Evolutionary conservation across 768 basidiomycete genomes (phyloP).

Genomic region (Termitomyces sp.): DNA sequence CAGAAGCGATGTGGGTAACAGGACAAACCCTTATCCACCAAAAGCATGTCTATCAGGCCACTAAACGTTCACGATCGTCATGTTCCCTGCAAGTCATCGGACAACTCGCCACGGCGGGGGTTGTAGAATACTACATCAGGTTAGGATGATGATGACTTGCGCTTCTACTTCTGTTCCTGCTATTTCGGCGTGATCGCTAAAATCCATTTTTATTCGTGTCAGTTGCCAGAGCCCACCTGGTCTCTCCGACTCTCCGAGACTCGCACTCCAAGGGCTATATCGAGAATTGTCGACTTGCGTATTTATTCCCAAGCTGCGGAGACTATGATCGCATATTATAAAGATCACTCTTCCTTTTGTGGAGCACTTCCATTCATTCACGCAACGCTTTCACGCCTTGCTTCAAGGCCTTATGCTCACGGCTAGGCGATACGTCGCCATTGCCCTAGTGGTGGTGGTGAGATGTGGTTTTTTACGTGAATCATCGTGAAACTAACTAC

Average conservation of each 20-base stretch:
- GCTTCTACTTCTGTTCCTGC: background rate
- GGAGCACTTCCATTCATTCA: background rate
- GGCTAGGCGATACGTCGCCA: constrained; percentile 53
- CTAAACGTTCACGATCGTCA: too few relatives aligned
- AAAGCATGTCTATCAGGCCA: too few relatives aligned
- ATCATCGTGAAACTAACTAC: background rate
- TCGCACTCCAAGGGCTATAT: constrained; percentile 17
- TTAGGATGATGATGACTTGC: background rate
- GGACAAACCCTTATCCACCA: too few relatives aligned
- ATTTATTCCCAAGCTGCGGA: constrained; percentile 14
- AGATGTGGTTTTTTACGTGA: constrained; percentile 15
- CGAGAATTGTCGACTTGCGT: constrained; percentile 6
- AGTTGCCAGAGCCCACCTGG: constrained; percentile 2
- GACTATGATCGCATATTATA: constrained; percentile 13
- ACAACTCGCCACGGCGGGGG: too few relatives aligned
- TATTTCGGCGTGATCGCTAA: constrained; percentile 6
- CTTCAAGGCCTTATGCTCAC: constrained; percentile 43
- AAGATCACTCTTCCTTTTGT: background rate
- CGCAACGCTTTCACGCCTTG: background rate
- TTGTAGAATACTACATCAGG: too few relatives aligned
- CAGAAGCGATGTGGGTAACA: too few relatives aligned
- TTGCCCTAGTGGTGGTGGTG: constrained; percentile 46
- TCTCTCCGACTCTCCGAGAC: constrained; percentile 14
- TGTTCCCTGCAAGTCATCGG: too few relatives aligned
- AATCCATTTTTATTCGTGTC: constrained; percentile 5